phyloP scores from a whole-genome alignment of 805 yeast genomes.

The Clavispora vitiphila region DNA sequence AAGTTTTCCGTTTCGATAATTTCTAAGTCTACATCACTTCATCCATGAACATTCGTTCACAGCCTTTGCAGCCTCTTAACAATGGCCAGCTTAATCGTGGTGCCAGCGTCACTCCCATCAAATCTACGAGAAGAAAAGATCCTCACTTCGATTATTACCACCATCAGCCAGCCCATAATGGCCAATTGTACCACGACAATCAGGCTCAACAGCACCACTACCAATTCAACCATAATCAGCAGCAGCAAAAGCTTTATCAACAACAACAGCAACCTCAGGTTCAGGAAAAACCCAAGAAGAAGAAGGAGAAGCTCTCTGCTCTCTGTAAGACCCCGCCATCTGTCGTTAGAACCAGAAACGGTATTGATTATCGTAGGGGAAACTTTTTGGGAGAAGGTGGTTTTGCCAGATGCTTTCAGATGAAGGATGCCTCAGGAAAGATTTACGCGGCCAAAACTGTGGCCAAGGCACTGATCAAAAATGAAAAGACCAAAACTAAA shows the following conservation, averaged over 20 bases:
- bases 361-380: constrained; percentile 88
- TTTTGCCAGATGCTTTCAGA: constrained; percentile 96
- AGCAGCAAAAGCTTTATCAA: constrained; percentile 10
- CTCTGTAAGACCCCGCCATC: constrained; percentile 97
- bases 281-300: constrained; percentile 42
- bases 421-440: constrained; percentile 83
- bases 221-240: constrained; percentile 12
- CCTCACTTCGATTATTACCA: constrained; percentile 18
- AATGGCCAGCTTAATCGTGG: constrained; percentile 48
- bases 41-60: constrained; percentile 18
- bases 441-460: constrained; percentile 96
- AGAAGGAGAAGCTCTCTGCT: constrained; percentile 84
- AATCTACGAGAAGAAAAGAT: constrained; percentile 21
- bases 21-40: neutral
- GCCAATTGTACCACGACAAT: constrained; percentile 14
- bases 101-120: constrained; percentile 38
- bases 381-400: constrained; percentile 96
- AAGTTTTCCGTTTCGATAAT: neutral
- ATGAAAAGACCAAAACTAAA: constrained; percentile 82
- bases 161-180: constrained; percentile 13
- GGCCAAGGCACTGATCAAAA: constrained; percentile 89
- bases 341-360: constrained; percentile 77
- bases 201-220: constrained; percentile 6
- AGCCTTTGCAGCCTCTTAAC: constrained; percentile 53
- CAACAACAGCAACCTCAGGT: constrained; percentile 17